Evolutionary conservation across 202 grass and related monocot species (phyloP), one percentile per base, ranked within the genome.

Genomic region (Carex arenaria): DNA sequence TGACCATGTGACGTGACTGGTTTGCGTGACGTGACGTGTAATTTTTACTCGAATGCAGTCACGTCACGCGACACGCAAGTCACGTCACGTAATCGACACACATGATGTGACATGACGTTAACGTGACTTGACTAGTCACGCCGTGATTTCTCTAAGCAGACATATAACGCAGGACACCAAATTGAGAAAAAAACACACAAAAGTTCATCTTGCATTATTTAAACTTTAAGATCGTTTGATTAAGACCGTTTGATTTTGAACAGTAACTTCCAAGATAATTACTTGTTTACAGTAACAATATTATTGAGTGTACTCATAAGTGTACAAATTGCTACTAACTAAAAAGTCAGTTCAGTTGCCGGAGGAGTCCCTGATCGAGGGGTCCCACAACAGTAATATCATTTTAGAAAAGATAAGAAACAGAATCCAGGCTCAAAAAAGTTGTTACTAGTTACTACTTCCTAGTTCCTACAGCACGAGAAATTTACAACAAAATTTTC

Each of bases 401-500:
- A 5, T 51, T 30, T 23, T 23, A 15, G 0, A 7, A 67, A 17
- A 75, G 10, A 49, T 20, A 43, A 30, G 11, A 13, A 53, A 74
- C 7, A 52, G 3, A 76, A 76, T 31, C 26, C 4, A 28, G 10
- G 61, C 20, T 52, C 22, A 54, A 67, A 67, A 53, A 36, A 3
- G 59, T 60, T 45, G 42, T 45, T 45, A 45, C 42, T 45, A 45
- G 5, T 40, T 10, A 45, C 54, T 54, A 54, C 31, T 7, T 56
- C 26, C 12, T 77, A 54, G 17, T 7, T 55, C 23, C 12, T 76
- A 55, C 18, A 23, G 65, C 65, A 68, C 34, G 7, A 8, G 31
- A 70, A 74, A 78, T 60, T 59, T n/a, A 60, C 28, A 78, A 38
- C 54, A 60, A 78, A 78, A 78, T 40, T 78, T 70, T 60, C 74